Percentiles rank a stretch among this genome's conserved stretches.
phyloP scores from a whole-genome alignment of 768 basidiomycete genomes.

The Polyporus arcularius region DNA sequence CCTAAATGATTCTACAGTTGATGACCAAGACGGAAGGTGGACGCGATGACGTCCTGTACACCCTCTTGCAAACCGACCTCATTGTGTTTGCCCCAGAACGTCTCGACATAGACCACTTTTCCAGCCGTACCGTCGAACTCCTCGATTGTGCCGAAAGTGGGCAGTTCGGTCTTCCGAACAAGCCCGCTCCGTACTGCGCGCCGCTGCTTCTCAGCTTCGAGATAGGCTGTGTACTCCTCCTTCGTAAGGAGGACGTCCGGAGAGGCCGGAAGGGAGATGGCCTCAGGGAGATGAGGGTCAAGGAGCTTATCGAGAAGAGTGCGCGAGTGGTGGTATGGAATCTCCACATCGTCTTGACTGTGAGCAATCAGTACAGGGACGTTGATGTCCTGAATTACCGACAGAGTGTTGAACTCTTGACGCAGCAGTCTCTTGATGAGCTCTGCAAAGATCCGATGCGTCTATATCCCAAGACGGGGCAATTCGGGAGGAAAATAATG shows the following conservation, averaged over 20 bases:
- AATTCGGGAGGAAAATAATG: not conserved
- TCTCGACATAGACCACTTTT: conserved; percentile 59
- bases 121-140: conserved; percentile 46
- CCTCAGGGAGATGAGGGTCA: conserved; percentile 58
- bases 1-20: not conserved
- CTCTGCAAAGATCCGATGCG: conserved; percentile 34
- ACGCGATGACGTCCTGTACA: conserved; percentile 57
- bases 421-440: conserved; percentile 54
- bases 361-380: conserved; percentile 74
- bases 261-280: conserved; percentile 37
- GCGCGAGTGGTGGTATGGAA: conserved; percentile 68
- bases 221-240: conserved; percentile 49
- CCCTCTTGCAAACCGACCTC: conserved; percentile 63
- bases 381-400: conserved; percentile 59
- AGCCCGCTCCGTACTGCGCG: conserved; percentile 43
- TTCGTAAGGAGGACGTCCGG: conserved; percentile 28
- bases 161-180: conserved; percentile 46
- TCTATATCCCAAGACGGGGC: not conserved
- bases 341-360: conserved; percentile 73
- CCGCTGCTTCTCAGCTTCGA: conserved; percentile 42
- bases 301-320: conserved; percentile 68
- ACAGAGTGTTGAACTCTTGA: conserved; percentile 65
- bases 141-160: conserved; percentile 52
- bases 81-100: conserved; percentile 59
- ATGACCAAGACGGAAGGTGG: conserved; percentile 26